Evolutionary conservation across 768 basidiomycete genomes (phyloP).

Genomic region (Tubosaeta sp.): DNA sequence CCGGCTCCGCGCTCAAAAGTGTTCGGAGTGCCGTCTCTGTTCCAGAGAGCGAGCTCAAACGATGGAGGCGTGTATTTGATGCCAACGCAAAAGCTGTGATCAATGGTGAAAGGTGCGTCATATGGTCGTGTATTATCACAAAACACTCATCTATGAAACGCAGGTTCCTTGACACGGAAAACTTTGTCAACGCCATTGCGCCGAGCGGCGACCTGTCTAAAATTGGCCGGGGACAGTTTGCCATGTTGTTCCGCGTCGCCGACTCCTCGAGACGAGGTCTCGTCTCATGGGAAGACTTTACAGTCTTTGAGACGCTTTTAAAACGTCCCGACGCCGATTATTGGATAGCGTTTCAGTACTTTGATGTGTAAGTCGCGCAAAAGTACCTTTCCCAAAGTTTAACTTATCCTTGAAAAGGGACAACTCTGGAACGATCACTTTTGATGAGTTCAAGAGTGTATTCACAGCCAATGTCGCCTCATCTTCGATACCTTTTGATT

Average conservation of each 20-base stretch:
- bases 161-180: constrained; percentile 82
- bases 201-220: constrained; percentile 80
- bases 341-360: constrained; percentile 94
- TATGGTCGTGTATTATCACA: constrained; percentile 16
- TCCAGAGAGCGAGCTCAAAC: constrained; percentile 79
- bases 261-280: constrained; percentile 72
- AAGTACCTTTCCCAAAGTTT: background rate
- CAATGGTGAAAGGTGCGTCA: constrained; percentile 76
- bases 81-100: constrained; percentile 66
- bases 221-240: constrained; percentile 86
- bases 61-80: constrained; percentile 89
- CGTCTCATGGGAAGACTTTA: constrained; percentile 94
- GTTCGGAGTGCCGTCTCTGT: constrained; percentile 66
- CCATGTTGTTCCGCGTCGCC: constrained; percentile 85
- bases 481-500: constrained; percentile 90
- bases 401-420: constrained; percentile 49
- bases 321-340: constrained; percentile 97
- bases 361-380: constrained; percentile 74
- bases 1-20: constrained; percentile 54
- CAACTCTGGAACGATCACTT: constrained; percentile 86
- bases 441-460: constrained; percentile 92
- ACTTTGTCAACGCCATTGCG: constrained; percentile 94
- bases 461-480: constrained; percentile 75
- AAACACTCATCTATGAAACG: constrained; percentile 6
- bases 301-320: constrained; percentile 88